Conservation (phyloP, 2,329 filamentous ascomycete genomes). For the Erysiphe pulchra region DNA sequence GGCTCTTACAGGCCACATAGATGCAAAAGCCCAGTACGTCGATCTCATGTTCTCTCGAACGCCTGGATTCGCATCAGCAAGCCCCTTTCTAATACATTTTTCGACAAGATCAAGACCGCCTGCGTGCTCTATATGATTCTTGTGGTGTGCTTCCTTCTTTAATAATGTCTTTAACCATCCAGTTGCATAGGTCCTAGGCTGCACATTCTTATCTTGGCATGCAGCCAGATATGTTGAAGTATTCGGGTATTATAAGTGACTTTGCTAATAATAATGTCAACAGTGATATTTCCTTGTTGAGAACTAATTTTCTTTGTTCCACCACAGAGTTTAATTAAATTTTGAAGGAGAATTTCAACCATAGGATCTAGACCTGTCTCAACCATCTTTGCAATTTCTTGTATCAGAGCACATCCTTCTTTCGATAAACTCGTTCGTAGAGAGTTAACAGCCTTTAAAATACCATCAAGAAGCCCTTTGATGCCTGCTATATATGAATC, state of each 20-base stretch:
- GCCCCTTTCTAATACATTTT: constrained; percentile 68
- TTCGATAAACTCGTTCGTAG: constrained; percentile 75
- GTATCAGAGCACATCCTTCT: constrained; percentile 59
- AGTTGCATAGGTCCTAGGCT: constrained; percentile 52
- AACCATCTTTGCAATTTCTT: constrained; percentile 55
- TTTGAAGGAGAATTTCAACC: constrained; percentile 74
- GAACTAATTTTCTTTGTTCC: constrained; percentile 83
- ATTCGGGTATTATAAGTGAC: constrained; percentile 58
- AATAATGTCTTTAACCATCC: constrained; percentile 70
- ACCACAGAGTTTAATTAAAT: constrained; percentile 67
- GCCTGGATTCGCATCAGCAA: constrained; percentile 72
- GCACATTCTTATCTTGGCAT: constrained; percentile 79
- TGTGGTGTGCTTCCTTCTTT: constrained; percentile 52
- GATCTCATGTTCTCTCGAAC: constrained; percentile 68
- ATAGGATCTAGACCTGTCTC: constrained; percentile 64
- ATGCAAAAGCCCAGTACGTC: constrained; percentile 65
- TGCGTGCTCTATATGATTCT: constrained; percentile 56
- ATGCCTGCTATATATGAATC: constrained; percentile 44
- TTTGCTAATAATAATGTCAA: constrained; percentile 57
- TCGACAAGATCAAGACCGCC: constrained; percentile 65
- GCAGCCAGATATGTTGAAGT: constrained; percentile 67
- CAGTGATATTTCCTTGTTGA: constrained; percentile 53
- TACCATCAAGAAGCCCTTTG: constrained; percentile 57
- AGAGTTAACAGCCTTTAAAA: constrained; percentile 63
- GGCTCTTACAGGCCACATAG: constrained; percentile 52